phyloP scores from a whole-genome alignment of 371 early-diverging fungal species.

The Zancudomyces culisetae region DNA sequence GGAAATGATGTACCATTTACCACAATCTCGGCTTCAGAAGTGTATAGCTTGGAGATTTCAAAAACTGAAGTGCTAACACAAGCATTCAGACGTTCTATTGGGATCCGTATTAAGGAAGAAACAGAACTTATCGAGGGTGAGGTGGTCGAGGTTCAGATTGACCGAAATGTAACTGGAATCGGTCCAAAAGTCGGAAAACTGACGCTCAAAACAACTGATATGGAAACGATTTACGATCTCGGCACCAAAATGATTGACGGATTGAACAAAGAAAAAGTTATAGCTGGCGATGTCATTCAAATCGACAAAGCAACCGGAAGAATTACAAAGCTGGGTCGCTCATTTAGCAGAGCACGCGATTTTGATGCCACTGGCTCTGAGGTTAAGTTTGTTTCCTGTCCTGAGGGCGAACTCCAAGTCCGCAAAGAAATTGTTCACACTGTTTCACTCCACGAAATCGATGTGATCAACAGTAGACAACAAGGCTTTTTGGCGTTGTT shows the following conservation, averaged over 20 bases:
- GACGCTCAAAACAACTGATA: constrained; percentile 97
- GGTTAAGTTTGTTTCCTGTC: constrained; percentile 94
- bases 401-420: constrained; percentile 97
- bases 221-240: constrained; percentile 98
- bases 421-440: constrained; percentile 90
- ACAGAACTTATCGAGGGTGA: constrained; percentile 97
- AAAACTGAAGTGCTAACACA: constrained; percentile 97
- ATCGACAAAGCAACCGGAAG: constrained; percentile 98
- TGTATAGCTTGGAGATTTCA: constrained; percentile 94
- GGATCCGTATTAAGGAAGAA: constrained; percentile 95
- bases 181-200: constrained; percentile 90
- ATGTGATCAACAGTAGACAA: constrained; percentile 96
- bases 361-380: constrained; percentile 92
- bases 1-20: constrained; percentile 93
- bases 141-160: constrained; percentile 95
- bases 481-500: constrained; percentile 95
- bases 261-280: constrained; percentile 91
- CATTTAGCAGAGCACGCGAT: constrained; percentile 83
- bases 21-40: constrained; percentile 88
- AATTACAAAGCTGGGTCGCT: constrained; percentile 91
- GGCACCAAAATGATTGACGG: constrained; percentile 97
- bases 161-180: constrained; percentile 70
- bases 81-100: constrained; percentile 92
- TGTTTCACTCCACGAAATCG: constrained; percentile 96
- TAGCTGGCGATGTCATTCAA: constrained; percentile 93